Percentiles rank a stretch among this genome's conserved stretches.
These are phyloP conservation scores for Uronychia binucleata DNA, from an alignment of 73 alveolate genomes.

Conservation along the genomic window DNA sequence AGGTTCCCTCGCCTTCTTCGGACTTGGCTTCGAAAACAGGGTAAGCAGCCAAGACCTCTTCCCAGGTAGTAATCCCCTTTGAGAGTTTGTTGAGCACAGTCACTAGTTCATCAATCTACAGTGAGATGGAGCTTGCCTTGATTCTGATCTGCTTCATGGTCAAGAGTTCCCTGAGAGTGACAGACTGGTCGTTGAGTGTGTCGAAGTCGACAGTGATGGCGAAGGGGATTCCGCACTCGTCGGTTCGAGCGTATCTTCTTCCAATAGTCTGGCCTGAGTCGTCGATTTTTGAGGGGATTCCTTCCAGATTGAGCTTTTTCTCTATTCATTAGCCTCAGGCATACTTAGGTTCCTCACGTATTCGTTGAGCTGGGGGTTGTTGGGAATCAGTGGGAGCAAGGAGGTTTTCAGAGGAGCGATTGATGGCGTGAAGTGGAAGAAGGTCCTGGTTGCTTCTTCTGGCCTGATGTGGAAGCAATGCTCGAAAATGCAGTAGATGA, in stretches of 20 bases:
- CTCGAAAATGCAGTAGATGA: constrained; percentile 93
- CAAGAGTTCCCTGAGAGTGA: constrained; percentile 93
- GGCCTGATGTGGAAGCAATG: constrained; percentile 94
- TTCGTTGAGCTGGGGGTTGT: constrained; percentile 71
- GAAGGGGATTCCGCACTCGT: constrained; percentile 99
- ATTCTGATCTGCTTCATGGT: constrained; percentile 93
- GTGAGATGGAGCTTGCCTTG: constrained; percentile 11
- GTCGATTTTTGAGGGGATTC: constrained; percentile 95
- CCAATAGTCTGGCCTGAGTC: constrained; percentile 94
- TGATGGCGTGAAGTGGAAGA: constrained; percentile 89
- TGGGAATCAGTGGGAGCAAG: constrained; percentile 84
- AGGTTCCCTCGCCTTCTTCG: too few species aligned
- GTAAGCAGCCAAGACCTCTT: constrained; percentile 48
- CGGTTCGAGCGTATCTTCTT: constrained; percentile 98
- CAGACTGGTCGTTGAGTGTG: constrained; percentile 84
- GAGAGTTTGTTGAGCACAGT: constrained; percentile 48
- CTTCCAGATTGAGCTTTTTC: constrained; percentile 65
- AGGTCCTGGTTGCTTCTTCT: constrained; percentile 86
- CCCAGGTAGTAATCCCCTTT: constrained; percentile 63
- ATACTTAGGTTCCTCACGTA: constrained; percentile 77
- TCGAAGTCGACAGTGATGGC: constrained; percentile 98
- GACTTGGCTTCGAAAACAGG: too few species aligned
- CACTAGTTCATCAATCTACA: constrained; percentile 66
- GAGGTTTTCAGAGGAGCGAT: constrained; percentile 96
- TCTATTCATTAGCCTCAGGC: constrained; percentile 22